Percentiles rank a stretch among this genome's conserved stretches.
These are phyloP conservation scores for Dactylellina drechsleri DNA, from an alignment of 2,329 filamentous ascomycete genomes.

Conservation along the genomic window DNA sequence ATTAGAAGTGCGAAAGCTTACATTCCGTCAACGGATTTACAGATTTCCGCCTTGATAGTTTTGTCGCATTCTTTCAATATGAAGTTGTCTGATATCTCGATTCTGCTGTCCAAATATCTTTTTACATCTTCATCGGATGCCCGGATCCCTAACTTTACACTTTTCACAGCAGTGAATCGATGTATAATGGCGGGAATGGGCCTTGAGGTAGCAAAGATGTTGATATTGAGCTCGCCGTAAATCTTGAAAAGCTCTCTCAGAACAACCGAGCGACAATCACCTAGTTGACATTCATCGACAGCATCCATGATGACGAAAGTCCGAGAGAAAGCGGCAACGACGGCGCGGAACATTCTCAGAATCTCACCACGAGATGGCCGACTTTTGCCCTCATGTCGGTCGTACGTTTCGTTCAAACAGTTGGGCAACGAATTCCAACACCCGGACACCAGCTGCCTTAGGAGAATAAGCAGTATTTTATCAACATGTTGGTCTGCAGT, in stretches of 20 bases:
- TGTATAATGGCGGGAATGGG: conserved; percentile 55
- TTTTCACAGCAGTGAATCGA: neutral
- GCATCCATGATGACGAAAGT: conserved; percentile 17
- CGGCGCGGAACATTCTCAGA: neutral
- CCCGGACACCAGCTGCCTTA: conserved; percentile 1
- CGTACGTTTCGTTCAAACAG: conserved; percentile 1
- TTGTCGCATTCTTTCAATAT: neutral
- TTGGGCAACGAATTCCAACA: neutral
- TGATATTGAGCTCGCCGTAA: neutral
- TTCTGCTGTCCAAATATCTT: conserved; percentile 6
- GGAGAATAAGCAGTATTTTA: neutral
- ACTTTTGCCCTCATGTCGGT: conserved; percentile 26
- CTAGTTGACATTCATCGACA: conserved; percentile 12
- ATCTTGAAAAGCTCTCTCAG: conserved; percentile 4
- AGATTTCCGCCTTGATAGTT: conserved; percentile 2
- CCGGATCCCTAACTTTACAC: neutral
- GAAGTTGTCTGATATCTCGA: neutral
- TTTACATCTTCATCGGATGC: conserved; percentile 13
- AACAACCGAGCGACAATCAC: neutral
- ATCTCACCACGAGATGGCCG: neutral
- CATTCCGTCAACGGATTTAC: conserved; percentile 5
- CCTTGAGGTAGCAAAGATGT: conserved; percentile 52
- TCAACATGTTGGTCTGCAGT: neutral
- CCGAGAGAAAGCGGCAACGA: neutral
- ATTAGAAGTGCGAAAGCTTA: no score